Base-by-base conservation (phyloP, 345 rosid species). In the Syzygium aromaticum region DNA sequence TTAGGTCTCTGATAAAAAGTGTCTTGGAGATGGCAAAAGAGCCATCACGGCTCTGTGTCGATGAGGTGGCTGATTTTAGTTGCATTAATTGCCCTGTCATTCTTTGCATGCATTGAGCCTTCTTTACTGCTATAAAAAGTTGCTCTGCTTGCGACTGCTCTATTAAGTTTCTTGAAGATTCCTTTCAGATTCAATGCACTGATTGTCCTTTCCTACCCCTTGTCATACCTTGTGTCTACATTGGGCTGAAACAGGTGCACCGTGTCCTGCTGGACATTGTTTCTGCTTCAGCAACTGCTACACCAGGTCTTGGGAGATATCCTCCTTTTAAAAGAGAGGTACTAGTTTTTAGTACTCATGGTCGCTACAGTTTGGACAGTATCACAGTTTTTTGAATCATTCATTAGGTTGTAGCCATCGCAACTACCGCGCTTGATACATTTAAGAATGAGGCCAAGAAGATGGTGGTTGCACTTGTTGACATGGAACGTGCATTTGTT, bases 401-500 rank as follows among this genome's bases (percentile, higher is more conserved):
- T 82, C 25, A 86, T 38, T 86, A 93, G 94, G 91, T 93, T 86
- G 89, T 93, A 30, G 90, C 93, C 51, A 88, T 93, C 80, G 94
- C 94, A 73, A 93, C 88, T 88, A 40, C 92, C 86, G 94, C 93
- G 33, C 86, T 93, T 30, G 94, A 93, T 57, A 91, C 89, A 53
- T 93, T 93, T 88, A 93, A 93, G 87, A 90, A 43, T 86, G 93
- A 93, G 87, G 92, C 94, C 46, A 93, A 90, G 85, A 93, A 91
- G 84, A 93, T 93, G 94, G 94, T 93, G 64, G 91, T 93, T 83
- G 93, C 94, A 49, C 90, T 93, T 33, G 94, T 93, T 67, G 94
- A 93, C 85, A 93, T 93, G 94, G 94, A 93, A 87, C 94, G 94
- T 27, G 94, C 90, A 64, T 93, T 93, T 91, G 94, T 93, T 59